Evolutionary conservation across 371 early-diverging fungal genomes (phyloP).

Genomic region (Dentiscutata heterogama): DNA sequence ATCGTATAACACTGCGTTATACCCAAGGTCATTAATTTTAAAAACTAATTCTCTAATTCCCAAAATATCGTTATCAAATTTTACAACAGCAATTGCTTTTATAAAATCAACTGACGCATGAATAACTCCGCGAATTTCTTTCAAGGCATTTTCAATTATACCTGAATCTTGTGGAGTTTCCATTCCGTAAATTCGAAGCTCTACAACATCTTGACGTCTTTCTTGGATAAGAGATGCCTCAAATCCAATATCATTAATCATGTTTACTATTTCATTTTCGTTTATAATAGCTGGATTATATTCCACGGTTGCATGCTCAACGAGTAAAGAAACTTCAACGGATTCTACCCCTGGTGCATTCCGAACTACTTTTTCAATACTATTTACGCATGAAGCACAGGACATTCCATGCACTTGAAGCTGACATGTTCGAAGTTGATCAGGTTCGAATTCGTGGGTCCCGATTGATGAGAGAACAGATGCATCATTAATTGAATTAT

Average conservation of each 20-base stretch:
- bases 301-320: conserved; percentile 84
- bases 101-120: conserved; percentile 80
- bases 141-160: conserved; percentile 77
- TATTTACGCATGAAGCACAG: conserved; percentile 85
- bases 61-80: conserved; percentile 67
- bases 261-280: conserved; percentile 63
- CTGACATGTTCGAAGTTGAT: conserved; percentile 49
- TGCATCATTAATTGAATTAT: no score
- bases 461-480: background rate
- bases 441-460: background rate
- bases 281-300: conserved; percentile 61
- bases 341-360: conserved; percentile 59
- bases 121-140: conserved; percentile 68
- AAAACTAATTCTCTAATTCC: conserved; percentile 87
- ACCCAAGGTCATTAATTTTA: conserved; percentile 80
- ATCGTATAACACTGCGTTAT: conserved; percentile 82
- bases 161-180: conserved; percentile 85
- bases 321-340: conserved; percentile 76
- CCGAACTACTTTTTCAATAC: conserved; percentile 74
- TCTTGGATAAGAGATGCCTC: conserved; percentile 66
- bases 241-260: conserved; percentile 87
- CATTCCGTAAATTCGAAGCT: conserved; percentile 93
- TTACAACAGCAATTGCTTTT: conserved; percentile 75
- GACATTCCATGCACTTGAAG: conserved; percentile 84
- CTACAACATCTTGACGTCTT: conserved; percentile 56